These are phyloP conservation scores for Coemansia erecta DNA, from an alignment of 192 early-diverging fungal species.

Conservation along the genomic window DNA sequence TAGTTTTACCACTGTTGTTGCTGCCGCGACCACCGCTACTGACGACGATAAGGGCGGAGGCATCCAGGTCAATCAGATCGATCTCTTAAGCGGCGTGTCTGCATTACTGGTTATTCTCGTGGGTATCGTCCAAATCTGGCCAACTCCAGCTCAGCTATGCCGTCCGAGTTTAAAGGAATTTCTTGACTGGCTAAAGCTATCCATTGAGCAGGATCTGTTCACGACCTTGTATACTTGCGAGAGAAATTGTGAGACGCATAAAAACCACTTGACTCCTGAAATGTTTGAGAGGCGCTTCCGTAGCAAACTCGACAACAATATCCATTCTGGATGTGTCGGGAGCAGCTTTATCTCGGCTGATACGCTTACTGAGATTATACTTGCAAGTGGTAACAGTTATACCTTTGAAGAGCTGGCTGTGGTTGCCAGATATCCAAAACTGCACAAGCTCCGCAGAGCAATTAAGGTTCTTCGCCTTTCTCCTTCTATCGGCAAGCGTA, in stretches of 20 bases:
- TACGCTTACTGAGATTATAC: neutral
- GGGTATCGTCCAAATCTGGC: conserved; percentile 4
- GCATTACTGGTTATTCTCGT: neutral
- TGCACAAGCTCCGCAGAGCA: neutral
- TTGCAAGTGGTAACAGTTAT: neutral
- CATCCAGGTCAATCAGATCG: neutral
- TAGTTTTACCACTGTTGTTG: too few species aligned
- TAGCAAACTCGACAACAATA: neutral
- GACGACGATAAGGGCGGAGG: neutral
- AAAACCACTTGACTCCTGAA: neutral
- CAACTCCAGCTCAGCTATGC: neutral
- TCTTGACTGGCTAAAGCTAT: neutral
- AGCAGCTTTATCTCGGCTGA: neutral
- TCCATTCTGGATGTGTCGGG: neutral
- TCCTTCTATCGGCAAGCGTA: neutral
- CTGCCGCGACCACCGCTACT: too few species aligned
- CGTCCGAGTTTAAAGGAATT: neutral
- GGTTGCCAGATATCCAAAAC: neutral
- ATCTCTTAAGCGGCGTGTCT: neutral
- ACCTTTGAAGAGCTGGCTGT: neutral
- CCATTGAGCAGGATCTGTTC: neutral
- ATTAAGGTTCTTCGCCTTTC: neutral
- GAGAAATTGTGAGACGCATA: neutral
- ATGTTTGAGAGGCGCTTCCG: neutral
- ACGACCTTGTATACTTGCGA: neutral